Conservation (phyloP, 257 asterid species). For the Plectranthus barbatus region DNA sequence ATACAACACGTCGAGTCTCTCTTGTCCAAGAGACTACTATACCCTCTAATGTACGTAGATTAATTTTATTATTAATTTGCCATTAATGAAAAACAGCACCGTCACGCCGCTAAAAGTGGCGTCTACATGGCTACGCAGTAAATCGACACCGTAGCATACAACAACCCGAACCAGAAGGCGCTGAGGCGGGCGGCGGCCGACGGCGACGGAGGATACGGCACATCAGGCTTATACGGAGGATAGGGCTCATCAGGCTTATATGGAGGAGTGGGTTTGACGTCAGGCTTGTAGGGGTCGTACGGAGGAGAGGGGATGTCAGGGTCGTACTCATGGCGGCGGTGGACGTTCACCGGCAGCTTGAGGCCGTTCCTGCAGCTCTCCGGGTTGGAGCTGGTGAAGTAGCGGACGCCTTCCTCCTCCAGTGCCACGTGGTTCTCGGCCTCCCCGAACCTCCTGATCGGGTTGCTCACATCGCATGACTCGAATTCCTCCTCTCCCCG, state of each 20-base stretch:
- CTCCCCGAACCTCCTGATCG: conserved; percentile 46
- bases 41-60: too few species aligned
- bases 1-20: too few species aligned
- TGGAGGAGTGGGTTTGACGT: too few species aligned
- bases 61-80: too few species aligned
- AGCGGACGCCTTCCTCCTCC: conserved; percentile 48
- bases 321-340: neutral
- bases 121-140: conserved; percentile 5
- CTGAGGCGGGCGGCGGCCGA: conserved; percentile 14
- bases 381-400: conserved; percentile 46
- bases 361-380: conserved; percentile 57
- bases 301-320: neutral
- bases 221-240: too few species aligned
- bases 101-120: too few species aligned
- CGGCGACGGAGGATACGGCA: too few species aligned
- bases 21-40: too few species aligned
- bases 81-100: too few species aligned
- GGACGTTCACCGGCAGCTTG: conserved; percentile 46
- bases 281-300: neutral
- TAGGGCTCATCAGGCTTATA: neutral
- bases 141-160: conserved; percentile 7
- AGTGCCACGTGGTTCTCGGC: conserved; percentile 29
- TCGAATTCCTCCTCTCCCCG: conserved; percentile 37
- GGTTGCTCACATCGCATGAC: conserved; percentile 53
- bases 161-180: conserved; percentile 1